Conservation (phyloP, 345 rosid species). For the Lumnitzera racemosa region DNA sequence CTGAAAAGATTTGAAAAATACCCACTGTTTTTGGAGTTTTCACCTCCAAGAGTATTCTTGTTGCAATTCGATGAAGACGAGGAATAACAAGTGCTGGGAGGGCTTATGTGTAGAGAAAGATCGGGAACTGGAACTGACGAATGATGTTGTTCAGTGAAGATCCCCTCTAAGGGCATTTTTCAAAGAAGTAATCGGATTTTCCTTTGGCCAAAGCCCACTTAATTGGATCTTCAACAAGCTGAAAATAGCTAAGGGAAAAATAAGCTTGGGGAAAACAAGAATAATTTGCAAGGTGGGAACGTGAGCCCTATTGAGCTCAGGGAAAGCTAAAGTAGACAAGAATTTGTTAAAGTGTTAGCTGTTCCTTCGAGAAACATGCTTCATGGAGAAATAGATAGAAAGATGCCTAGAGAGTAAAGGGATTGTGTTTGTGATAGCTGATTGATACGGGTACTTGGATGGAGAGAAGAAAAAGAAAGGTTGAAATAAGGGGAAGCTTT, state of each 20-base stretch:
- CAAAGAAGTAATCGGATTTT: neutral
- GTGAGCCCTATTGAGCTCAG: constrained; percentile 3
- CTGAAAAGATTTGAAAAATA: neutral
- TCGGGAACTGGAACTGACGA: constrained; percentile 49
- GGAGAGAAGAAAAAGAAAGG: constrained; percentile 12
- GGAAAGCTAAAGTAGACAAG: constrained; percentile 8
- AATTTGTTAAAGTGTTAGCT: constrained; percentile 3
- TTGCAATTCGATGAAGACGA: constrained; percentile 13
- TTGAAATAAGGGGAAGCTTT: constrained; percentile 22
- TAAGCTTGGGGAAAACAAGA: neutral
- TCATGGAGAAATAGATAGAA: constrained; percentile 15
- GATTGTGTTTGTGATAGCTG: neutral
- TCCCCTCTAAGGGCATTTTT: constrained; percentile 47
- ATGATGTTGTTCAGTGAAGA: constrained; percentile 33
- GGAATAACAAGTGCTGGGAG: constrained; percentile 27
- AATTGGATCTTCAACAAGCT: no score
- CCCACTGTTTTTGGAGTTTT: constrained; percentile 7
- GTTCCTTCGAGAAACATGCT: constrained; percentile 40
- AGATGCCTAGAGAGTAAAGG: constrained; percentile 15
- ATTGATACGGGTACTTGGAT: neutral
- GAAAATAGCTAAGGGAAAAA: neutral
- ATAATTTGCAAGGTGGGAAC: constrained; percentile 14
- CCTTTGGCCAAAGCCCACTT: neutral
- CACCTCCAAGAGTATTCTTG: neutral
- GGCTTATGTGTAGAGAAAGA: constrained; percentile 70